Conservation (phyloP, 768 basidiomycete genomes). For the Pleurotus citrinopileatus region DNA sequence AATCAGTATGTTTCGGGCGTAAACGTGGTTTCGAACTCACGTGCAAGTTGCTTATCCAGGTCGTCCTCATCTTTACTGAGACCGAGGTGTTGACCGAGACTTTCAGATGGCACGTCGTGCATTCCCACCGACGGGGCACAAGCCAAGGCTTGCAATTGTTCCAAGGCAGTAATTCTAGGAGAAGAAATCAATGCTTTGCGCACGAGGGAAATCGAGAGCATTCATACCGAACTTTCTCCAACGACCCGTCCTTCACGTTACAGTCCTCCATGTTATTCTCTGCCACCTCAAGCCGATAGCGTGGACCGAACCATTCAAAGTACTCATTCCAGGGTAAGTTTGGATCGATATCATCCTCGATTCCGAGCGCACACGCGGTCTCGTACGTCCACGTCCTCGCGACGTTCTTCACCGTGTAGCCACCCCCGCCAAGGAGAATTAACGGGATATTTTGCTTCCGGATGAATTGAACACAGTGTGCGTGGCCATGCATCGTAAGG, state of each 20-base stretch:
- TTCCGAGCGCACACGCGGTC: conserved; percentile 91
- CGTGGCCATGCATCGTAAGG: conserved; percentile 96
- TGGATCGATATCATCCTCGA: conserved; percentile 72
- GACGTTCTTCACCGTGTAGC: conserved; percentile 98
- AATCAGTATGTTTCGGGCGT: neutral
- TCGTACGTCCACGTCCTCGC: conserved; percentile 98
- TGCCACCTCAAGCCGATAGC: conserved; percentile 89
- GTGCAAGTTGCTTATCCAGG: conserved; percentile 67
- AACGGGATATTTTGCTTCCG: conserved; percentile 94
- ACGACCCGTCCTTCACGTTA: conserved; percentile 75
- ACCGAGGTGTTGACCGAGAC: conserved; percentile 60
- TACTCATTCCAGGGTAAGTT: conserved; percentile 86
- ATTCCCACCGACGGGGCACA: conserved; percentile 83
- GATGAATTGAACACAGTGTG: conserved; percentile 95
- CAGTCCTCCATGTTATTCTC: conserved; percentile 94
- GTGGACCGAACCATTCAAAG: conserved; percentile 97
- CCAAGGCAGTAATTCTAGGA: conserved; percentile 33
- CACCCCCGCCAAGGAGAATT: conserved; percentile 93
- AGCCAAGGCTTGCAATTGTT: conserved; percentile 42
- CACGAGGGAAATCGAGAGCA: neutral
- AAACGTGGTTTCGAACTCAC: conserved; percentile 37
- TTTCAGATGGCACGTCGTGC: conserved; percentile 78
- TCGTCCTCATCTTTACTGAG: conserved; percentile 57
- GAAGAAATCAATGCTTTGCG: neutral
- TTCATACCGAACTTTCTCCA: conserved; percentile 75